These are phyloP conservation scores for Earliella scabrosa DNA, from an alignment of 1,284 basidiomycete genomes.

Conservation along the genomic window DNA sequence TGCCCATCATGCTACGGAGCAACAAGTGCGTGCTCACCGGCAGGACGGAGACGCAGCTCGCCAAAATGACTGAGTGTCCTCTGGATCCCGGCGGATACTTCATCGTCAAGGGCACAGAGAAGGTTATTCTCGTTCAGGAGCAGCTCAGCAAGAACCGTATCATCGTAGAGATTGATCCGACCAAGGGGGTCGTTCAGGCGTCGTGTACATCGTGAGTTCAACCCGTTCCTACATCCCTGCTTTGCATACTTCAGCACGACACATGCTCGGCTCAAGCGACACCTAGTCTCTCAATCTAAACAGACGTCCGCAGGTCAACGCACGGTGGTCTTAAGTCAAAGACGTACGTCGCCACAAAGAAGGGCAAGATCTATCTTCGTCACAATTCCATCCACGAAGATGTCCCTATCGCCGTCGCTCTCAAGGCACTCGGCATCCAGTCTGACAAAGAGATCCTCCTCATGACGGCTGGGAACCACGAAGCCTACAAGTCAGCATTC, in stretches of 20 bases:
- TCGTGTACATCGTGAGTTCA: conserved; percentile 96
- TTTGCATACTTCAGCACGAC: no score
- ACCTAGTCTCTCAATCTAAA: not conserved
- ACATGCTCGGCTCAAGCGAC: not conserved
- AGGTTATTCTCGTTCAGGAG: conserved; percentile 99
- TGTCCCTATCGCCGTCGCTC: conserved; percentile 94
- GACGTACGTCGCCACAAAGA: conserved; percentile 96
- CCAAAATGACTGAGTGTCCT: conserved; percentile 95
- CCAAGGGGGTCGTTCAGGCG: conserved; percentile 93
- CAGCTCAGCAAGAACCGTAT: conserved; percentile 99
- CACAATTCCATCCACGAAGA: conserved; percentile 99
- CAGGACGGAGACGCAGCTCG: conserved; percentile 81
- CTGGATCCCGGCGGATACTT: conserved; percentile 99
- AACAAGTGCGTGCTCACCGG: conserved; percentile 92
- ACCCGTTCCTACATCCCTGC: no score
- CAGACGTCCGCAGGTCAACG: conserved; percentile 70
- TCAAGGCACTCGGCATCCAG: conserved; percentile 96
- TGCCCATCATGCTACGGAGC: conserved; percentile 97
- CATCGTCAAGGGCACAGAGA: conserved; percentile 99
- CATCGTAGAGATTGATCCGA: conserved; percentile 93
- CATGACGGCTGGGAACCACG: conserved; percentile 92
- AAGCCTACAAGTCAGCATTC: conserved; percentile 89
- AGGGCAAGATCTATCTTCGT: conserved; percentile 93
- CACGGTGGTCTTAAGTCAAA: conserved; percentile 98
- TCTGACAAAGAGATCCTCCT: conserved; percentile 98